phyloP scores from a whole-genome alignment of 768 basidiomycete species.

The Lactarius sp. region DNA sequence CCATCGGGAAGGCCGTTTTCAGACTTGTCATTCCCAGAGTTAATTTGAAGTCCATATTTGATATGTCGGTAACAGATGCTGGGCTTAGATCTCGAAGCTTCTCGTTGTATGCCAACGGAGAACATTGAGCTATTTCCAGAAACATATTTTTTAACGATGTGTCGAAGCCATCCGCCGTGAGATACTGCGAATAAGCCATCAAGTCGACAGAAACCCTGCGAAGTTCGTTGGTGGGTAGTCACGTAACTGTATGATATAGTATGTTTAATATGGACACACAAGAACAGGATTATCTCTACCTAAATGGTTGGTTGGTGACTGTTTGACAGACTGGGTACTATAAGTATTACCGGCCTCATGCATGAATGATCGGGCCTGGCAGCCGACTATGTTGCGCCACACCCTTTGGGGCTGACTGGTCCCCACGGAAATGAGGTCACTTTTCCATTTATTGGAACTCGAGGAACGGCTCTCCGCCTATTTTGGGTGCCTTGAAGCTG shows the following conservation, averaged over 20 bases:
- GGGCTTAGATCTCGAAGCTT: constrained; percentile 49
- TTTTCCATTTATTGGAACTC: constrained; percentile 74
- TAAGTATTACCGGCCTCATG: constrained; percentile 48
- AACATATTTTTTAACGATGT: constrained; percentile 41
- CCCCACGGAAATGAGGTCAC: constrained; percentile 62
- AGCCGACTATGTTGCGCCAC: background rate
- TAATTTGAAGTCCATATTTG: background rate
- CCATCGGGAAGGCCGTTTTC: too few species aligned
- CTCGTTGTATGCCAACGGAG: constrained; percentile 78
- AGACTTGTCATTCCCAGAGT: background rate
- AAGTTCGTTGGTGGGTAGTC: constrained; percentile 54
- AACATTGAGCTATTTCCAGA: constrained; percentile 72
- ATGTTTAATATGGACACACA: constrained; percentile 55
- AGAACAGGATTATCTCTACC: constrained; percentile 52
- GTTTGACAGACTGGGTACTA: constrained; percentile 59
- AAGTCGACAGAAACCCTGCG: constrained; percentile 61
- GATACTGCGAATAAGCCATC: constrained; percentile 86
- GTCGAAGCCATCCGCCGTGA: constrained; percentile 72
- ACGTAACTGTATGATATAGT: constrained; percentile 35
- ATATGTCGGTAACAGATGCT: background rate
- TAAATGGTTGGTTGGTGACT: constrained; percentile 89
- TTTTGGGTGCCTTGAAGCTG: constrained; percentile 41
- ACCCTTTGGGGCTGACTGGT: background rate
- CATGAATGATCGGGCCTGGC: background rate
- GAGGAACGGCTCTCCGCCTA: constrained; percentile 34